These are phyloP conservation scores for Scleroderma bovista DNA, from an alignment of 768 basidiomycete genomes.

Conservation along the genomic window DNA sequence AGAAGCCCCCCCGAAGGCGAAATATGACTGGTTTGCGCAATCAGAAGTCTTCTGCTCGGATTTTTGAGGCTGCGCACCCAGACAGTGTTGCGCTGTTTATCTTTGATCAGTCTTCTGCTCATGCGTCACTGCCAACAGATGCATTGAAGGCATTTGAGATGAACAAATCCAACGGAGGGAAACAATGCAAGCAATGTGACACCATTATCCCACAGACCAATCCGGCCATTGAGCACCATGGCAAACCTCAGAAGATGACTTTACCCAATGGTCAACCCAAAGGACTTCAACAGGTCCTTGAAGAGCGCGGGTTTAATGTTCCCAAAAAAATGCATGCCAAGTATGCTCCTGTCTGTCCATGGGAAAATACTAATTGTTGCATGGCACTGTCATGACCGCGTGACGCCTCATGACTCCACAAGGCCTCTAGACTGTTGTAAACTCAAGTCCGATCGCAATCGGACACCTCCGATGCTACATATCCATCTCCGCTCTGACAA, in stretches of 20 bases:
- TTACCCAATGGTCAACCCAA: conserved; percentile 18
- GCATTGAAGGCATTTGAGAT: conserved; percentile 21
- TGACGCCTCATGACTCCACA: no score
- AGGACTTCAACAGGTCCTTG: conserved; percentile 4
- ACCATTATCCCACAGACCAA: conserved; percentile 19
- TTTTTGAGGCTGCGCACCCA: conserved; percentile 34
- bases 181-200: conserved; percentile 13
- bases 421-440: no score
- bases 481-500: no score
- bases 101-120: conserved; percentile 8
- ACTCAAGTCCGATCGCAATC: no score
- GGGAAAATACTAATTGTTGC: conserved; percentile 16
- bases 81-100: conserved; percentile 11
- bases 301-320: conserved; percentile 37
- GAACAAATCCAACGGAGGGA: conserved; percentile 18
- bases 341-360: conserved; percentile 24
- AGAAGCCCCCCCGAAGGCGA: no score
- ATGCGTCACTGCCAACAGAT: conserved; percentile 11
- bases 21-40: no score
- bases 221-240: conserved; percentile 1
- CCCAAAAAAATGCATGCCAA: conserved; percentile 27
- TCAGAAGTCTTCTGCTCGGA: background rate
- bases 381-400: no score
- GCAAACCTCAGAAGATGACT: conserved; percentile 32
- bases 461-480: no score